phyloP scores from a whole-genome alignment of 768 basidiomycete genomes.

The Lanmaoa pseudosensibilis region DNA sequence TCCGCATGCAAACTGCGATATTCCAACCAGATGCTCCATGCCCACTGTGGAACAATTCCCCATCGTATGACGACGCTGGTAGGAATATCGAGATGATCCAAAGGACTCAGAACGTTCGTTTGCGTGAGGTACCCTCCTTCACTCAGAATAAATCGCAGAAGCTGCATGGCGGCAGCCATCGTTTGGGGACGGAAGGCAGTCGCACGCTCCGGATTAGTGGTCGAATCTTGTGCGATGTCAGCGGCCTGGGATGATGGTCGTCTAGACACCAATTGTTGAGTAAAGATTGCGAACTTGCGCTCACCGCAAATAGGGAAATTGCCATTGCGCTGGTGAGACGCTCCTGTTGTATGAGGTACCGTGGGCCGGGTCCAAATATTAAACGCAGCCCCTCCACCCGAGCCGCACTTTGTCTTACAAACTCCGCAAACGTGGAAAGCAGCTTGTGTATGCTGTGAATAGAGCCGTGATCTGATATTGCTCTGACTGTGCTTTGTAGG shows the following conservation, averaged over 20 bases:
- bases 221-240: slow-evolving; percentile 12
- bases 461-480: not conserved
- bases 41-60: slow-evolving; percentile 59
- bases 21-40: slow-evolving; percentile 65
- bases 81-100: slow-evolving; percentile 39
- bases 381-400: slow-evolving; percentile 13
- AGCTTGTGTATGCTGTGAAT: slow-evolving; percentile 15
- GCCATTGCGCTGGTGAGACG: slow-evolving; percentile 36
- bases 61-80: slow-evolving; percentile 57
- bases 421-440: slow-evolving; percentile 18
- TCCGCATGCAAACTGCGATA: slow-evolving; percentile 49
- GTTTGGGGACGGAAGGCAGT: slow-evolving; percentile 48
- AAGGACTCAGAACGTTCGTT: slow-evolving; percentile 13
- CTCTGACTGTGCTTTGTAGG: not conserved
- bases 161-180: slow-evolving; percentile 41
- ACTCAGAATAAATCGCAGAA: slow-evolving; percentile 44
- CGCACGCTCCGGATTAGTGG: not conserved
- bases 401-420: slow-evolving; percentile 20
- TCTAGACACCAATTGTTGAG: not conserved
- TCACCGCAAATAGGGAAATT: slow-evolving; percentile 39
- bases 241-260: slow-evolving; percentile 20
- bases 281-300: not conserved
- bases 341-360: slow-evolving; percentile 25
- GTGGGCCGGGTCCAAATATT: slow-evolving; percentile 1
- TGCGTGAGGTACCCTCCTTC: slow-evolving; percentile 17